Evolutionary conservation across 139 green algal genomes (phyloP).

Genomic region (Chlamydomonas sp.): DNA sequence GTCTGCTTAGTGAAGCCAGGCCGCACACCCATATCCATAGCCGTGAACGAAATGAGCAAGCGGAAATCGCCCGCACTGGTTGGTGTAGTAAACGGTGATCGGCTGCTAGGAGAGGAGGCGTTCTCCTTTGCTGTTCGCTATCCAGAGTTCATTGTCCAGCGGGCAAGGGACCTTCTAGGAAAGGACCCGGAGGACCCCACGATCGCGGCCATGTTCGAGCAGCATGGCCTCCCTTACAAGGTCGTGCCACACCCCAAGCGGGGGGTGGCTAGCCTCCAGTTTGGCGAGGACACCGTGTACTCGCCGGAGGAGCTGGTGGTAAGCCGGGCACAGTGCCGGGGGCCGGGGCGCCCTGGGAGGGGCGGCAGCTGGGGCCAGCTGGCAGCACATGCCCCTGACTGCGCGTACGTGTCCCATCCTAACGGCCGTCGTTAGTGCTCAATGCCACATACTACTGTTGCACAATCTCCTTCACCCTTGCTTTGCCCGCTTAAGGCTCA

Average conservation of each 20-base stretch:
- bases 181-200: constrained; percentile 56
- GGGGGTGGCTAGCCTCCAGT: constrained; percentile 57
- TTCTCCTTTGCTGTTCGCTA: constrained; percentile 75
- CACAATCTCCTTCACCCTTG: too few species aligned
- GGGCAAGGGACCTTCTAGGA: constrained; percentile 87
- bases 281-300: constrained; percentile 50
- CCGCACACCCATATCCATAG: constrained; percentile 84
- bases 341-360: too few species aligned
- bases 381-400: too few species aligned
- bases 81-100: constrained; percentile 84
- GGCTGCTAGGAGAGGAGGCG: constrained; percentile 94
- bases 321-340: constrained; percentile 9
- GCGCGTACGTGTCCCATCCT: too few species aligned
- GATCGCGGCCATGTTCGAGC: constrained; percentile 59
- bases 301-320: constrained; percentile 91
- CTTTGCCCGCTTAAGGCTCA: too few species aligned
- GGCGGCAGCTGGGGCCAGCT: too few species aligned
- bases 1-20: constrained; percentile 91
- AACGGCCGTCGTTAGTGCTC: too few species aligned
- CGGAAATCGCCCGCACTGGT: constrained; percentile 92
- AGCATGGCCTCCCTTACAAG: constrained; percentile 75
- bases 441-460: too few species aligned
- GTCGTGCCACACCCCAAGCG: constrained; percentile 73
- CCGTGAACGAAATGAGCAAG: constrained; percentile 97
- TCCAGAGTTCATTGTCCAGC: constrained; percentile 80